These are phyloP conservation scores for Chalara sp. DNA, from an alignment of 2,329 filamentous ascomycete genomes.

Conservation along the genomic window DNA sequence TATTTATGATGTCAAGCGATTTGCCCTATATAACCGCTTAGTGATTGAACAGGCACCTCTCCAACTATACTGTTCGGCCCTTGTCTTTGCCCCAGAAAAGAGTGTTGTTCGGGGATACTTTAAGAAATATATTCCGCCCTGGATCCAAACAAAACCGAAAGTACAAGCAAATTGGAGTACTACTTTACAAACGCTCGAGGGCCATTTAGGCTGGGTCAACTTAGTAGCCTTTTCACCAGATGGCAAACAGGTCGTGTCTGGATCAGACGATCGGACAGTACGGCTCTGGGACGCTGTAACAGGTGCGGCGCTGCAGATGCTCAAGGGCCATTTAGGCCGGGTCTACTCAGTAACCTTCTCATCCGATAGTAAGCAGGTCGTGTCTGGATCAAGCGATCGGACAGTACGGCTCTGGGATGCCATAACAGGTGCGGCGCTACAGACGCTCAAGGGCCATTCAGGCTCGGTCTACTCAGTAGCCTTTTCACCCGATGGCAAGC, in stretches of 20 bases:
- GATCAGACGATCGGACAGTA: not conserved
- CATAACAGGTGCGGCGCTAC: no score
- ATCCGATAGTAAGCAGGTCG: no score
- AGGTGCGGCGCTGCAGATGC: not conserved
- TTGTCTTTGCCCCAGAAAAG: slow-evolving; percentile 17
- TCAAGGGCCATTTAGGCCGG: not conserved
- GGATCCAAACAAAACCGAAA: not conserved
- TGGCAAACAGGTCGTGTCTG: not conserved
- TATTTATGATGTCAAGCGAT: not conserved
- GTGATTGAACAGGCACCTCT: slow-evolving; percentile 8
- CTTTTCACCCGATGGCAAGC: no score
- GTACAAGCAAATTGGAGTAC: slow-evolving; percentile 1
- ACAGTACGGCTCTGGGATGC: not conserved
- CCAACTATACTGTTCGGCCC: slow-evolving; percentile 22
- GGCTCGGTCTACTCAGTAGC: no score
- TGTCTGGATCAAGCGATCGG: not conserved
- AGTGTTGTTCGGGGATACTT: slow-evolving; percentile 5
- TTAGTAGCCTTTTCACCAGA: not conserved
- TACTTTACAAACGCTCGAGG: slow-evolving; percentile 1
- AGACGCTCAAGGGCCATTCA: no score
- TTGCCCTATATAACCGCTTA: not conserved
- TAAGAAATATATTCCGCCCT: not conserved
- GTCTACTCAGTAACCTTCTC: not conserved
- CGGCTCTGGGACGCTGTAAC: not conserved
- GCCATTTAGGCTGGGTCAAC: not conserved